These are phyloP conservation scores for Chlorella sp. DNA, from an alignment of 139 green algal genomes.

Conservation along the genomic window DNA sequence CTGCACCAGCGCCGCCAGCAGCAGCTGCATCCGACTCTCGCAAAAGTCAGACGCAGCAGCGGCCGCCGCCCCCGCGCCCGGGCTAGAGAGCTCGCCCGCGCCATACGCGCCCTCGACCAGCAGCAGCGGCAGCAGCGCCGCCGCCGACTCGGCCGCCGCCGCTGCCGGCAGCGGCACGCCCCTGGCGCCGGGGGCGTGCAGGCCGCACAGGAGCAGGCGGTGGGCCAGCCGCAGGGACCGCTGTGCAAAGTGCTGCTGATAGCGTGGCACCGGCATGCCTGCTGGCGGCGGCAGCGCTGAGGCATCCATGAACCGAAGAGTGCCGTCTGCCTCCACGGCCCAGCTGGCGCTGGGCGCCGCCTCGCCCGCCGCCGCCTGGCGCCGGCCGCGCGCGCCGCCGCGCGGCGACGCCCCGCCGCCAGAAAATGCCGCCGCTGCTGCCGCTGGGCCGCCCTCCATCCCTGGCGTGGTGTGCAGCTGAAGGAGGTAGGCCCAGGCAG, in stretches of 20 bases:
- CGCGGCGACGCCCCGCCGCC: background rate
- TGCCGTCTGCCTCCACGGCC: too few species aligned
- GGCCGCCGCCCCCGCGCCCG: background rate
- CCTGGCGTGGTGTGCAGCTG: background rate
- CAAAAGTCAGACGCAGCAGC: too few species aligned
- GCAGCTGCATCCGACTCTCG: constrained; percentile 14
- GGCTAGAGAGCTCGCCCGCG: background rate
- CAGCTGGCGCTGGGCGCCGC: too few species aligned
- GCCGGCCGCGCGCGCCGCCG: background rate
- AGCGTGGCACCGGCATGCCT: too few species aligned
- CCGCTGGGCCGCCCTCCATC: background rate
- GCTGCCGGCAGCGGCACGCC: too few species aligned
- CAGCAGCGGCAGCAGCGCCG: constrained; percentile 13
- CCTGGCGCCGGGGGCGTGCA: background rate
- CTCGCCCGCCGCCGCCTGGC: too few species aligned
- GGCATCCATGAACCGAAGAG: too few species aligned
- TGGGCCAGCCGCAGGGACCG: constrained; percentile 9
- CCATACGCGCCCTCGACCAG: background rate
- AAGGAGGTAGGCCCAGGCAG: constrained; percentile 11
- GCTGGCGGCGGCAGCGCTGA: too few species aligned
- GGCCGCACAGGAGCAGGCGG: constrained; percentile 9
- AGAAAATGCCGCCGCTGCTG: background rate
- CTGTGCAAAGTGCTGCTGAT: too few species aligned
- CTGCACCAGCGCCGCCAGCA: constrained; percentile 7
- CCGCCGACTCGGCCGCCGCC: constrained; percentile 4